phyloP scores from a whole-genome alignment of 495 filamentous ascomycete genomes.

The Penicillium simplicissimum region DNA sequence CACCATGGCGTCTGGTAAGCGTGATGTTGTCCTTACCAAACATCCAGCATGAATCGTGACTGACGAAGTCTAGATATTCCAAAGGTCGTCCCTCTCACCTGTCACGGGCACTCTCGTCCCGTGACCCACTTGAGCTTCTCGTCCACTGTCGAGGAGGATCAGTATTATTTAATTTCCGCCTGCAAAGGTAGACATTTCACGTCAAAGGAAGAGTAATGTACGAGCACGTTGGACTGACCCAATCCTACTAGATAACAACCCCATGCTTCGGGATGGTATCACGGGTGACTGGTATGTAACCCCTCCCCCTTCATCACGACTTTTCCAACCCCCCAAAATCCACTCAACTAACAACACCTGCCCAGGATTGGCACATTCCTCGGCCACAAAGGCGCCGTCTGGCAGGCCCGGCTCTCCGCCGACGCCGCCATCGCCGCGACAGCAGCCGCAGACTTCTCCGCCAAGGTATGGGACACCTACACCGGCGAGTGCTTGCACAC shows the following conservation, averaged over 20 bases:
- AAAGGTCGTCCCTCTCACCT: conserved; percentile 86
- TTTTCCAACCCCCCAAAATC: neutral
- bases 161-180: conserved; percentile 94
- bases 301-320: neutral
- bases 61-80: conserved; percentile 48
- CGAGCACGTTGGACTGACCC: neutral
- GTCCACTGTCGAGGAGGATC: conserved; percentile 76
- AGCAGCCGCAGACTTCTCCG: conserved; percentile 93
- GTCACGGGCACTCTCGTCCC: conserved; percentile 94
- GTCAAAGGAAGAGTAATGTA: neutral
- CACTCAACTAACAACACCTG: conserved; percentile 5
- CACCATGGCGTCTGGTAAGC: conserved; percentile 23
- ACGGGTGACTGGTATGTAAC: conserved; percentile 85
- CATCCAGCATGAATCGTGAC: neutral
- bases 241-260: conserved; percentile 76
- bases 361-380: conserved; percentile 94
- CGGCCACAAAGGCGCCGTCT: conserved; percentile 96
- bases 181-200: conserved; percentile 74
- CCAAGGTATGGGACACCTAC: conserved; percentile 96
- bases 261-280: conserved; percentile 95
- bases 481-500: conserved; percentile 88
- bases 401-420: conserved; percentile 86
- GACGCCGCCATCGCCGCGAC: conserved; percentile 89
- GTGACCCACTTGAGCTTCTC: conserved; percentile 96
- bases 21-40: neutral